Conservation (phyloP, 306 rosid genomes). For the Sesbania bispinosa region DNA sequence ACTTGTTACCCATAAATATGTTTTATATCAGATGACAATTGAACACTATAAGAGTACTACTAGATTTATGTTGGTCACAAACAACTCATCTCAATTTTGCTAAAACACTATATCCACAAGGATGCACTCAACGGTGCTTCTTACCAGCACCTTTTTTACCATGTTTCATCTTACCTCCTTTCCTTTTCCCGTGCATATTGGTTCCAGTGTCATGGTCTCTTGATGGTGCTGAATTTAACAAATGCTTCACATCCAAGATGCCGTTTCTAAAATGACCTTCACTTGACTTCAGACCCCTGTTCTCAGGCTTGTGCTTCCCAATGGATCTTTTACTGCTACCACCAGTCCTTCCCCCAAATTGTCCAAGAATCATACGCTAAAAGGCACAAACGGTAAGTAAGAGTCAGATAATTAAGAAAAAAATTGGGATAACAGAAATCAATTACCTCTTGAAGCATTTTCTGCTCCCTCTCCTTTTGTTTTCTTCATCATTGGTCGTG, state of each 20-base stretch:
- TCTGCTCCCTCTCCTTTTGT: conserved; percentile 67
- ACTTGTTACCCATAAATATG: neutral
- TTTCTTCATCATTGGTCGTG: conserved; percentile 72
- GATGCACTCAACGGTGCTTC: conserved; percentile 14
- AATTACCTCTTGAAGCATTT: conserved; percentile 64
- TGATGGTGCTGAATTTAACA: conserved; percentile 45
- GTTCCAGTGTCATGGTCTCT: neutral
- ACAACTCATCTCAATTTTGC: neutral
- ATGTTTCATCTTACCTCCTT: conserved; percentile 36
- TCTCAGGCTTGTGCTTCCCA: conserved; percentile 53
- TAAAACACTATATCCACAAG: neutral
- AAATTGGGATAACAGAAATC: no score
- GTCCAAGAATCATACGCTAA: no score
- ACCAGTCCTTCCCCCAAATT: no score
- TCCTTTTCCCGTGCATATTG: conserved; percentile 27
- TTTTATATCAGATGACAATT: neutral
- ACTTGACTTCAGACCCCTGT: conserved; percentile 47
- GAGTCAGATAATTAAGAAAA: no score
- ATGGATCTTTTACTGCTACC: no score
- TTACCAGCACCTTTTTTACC: conserved; percentile 47
- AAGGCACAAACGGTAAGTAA: no score
- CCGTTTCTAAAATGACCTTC: conserved; percentile 77
- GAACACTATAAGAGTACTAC: neutral
- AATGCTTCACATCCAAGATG: conserved; percentile 62
- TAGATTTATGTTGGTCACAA: no score